Percentiles rank a stretch among this genome's conserved stretches.
Conservation (phyloP, 2,329 filamentous ascomycete species). For the Verruconis gallopava region DNA sequence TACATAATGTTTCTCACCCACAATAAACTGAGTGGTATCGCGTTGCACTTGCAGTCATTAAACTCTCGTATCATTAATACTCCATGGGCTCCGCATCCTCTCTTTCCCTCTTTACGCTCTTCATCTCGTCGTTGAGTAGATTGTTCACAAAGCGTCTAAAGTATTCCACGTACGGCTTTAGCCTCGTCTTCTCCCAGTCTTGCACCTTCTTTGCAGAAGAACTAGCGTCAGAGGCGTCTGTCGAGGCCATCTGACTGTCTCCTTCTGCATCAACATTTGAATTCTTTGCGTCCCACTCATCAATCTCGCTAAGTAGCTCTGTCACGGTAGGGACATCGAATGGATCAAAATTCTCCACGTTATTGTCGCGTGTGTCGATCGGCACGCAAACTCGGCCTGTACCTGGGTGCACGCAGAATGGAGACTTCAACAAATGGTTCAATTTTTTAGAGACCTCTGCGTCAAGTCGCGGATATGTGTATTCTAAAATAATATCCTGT, state of each 20-base stretch:
- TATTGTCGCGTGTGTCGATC: slow-evolving; percentile 57
- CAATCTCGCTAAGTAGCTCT: slow-evolving; percentile 70
- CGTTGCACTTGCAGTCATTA: too few species aligned
- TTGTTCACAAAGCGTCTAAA: slow-evolving; percentile 71
- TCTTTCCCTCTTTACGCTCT: slow-evolving; percentile 37
- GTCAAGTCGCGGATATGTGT: slow-evolving; percentile 94
- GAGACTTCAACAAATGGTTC: slow-evolving; percentile 94
- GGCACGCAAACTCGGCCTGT: slow-evolving; percentile 93
- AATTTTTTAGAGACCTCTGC: slow-evolving; percentile 95
- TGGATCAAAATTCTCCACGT: slow-evolving; percentile 74
- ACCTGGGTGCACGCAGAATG: slow-evolving; percentile 90
- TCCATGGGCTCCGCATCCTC: slow-evolving; percentile 43
- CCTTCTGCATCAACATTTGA: slow-evolving; percentile 30
- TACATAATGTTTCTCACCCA: too few species aligned
- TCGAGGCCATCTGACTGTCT: slow-evolving; percentile 17
- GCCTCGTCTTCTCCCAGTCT: slow-evolving; percentile 94
- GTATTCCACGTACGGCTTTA: slow-evolving; percentile 84
- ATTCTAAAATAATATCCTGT: slow-evolving; percentile 91
- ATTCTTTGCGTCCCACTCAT: slow-evolving; percentile 52
- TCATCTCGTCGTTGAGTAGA: slow-evolving; percentile 62
- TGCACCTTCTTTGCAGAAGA: slow-evolving; percentile 37
- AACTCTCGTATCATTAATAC: too few species aligned
- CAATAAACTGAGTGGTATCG: too few species aligned
- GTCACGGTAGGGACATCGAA: slow-evolving; percentile 81
- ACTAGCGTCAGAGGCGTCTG: slow-evolving; percentile 14